A percentile compares a stretch with the other conserved stretches of the same genome.
phyloP scores from a whole-genome alignment of 768 basidiomycete species.

The Suillus variegatus region DNA sequence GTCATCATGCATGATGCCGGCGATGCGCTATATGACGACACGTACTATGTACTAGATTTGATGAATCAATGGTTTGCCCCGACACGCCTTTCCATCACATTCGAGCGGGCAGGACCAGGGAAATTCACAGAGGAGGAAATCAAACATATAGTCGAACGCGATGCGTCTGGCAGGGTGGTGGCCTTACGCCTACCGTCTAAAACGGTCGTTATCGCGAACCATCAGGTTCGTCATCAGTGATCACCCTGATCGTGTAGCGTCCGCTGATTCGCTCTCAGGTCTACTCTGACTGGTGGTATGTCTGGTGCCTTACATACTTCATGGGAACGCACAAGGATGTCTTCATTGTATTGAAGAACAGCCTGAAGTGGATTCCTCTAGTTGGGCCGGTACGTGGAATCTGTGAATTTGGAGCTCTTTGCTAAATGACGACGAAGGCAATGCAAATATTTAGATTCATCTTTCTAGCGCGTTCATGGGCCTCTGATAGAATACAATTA shows the following conservation, averaged over 20 bases:
- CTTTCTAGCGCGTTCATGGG: conserved; percentile 91
- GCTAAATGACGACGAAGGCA: conserved; percentile 45
- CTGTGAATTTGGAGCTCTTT: conserved; percentile 1
- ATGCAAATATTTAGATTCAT: conserved; percentile 97
- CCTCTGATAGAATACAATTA: conserved; percentile 73
- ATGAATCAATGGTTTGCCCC: conserved; percentile 85
- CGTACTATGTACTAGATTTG: conserved; percentile 49
- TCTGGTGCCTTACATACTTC: conserved; percentile 82
- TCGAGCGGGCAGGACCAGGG: conserved; percentile 70
- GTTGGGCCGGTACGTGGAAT: conserved; percentile 74
- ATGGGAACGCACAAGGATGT: conserved; percentile 69
- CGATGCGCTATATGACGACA: conserved; percentile 5
- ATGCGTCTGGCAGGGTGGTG: conserved; percentile 55
- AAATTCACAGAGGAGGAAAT: conserved; percentile 62
- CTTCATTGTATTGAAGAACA: conserved; percentile 91
- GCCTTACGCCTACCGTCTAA: conserved; percentile 74
- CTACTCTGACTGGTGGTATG: conserved; percentile 86
- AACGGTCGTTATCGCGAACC: conserved; percentile 87
- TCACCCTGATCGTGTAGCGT: conserved; percentile 1
- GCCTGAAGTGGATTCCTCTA: conserved; percentile 82
- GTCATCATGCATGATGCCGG: conserved; percentile 25
- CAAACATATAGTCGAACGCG: conserved; percentile 53
- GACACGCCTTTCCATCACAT: conserved; percentile 68
- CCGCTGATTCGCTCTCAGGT: conserved; percentile 40
- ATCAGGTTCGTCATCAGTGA: conserved; percentile 65